These are phyloP conservation scores for Exophiala xenobiotica DNA, from an alignment of 2,329 filamentous ascomycete genomes.

Conservation along the genomic window DNA sequence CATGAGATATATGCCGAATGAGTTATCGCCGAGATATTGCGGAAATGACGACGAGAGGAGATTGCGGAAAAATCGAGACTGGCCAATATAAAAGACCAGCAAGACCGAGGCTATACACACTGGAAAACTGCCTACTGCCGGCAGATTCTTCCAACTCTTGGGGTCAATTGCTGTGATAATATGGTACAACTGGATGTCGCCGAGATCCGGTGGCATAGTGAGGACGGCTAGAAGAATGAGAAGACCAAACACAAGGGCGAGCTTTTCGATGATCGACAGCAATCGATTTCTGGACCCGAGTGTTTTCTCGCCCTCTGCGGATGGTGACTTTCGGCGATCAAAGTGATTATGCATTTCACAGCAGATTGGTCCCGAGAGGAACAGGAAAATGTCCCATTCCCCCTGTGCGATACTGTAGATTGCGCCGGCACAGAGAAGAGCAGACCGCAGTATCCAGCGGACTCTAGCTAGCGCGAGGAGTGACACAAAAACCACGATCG, in stretches of 20 bases:
- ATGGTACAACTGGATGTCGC: not conserved
- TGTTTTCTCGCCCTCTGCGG: not conserved
- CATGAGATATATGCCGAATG: conserved; percentile 63
- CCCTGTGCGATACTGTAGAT: not conserved
- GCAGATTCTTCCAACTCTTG: not conserved
- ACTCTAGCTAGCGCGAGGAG: not conserved
- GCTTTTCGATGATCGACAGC: not conserved
- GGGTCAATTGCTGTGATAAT: not conserved
- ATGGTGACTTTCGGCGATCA: not conserved
- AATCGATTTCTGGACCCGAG: not conserved
- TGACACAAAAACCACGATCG: conserved; percentile 21
- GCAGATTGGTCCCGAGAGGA: not conserved
- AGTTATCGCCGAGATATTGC: conserved; percentile 63
- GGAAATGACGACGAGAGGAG: conserved; percentile 24
- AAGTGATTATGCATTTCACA: not conserved
- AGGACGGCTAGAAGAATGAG: not conserved
- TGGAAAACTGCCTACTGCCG: not conserved
- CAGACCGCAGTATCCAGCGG: not conserved
- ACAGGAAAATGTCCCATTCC: not conserved
- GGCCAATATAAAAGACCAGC: not conserved
- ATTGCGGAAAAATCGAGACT: not conserved
- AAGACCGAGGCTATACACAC: not conserved
- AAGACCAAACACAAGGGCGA: not conserved
- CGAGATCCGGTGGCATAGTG: not conserved
- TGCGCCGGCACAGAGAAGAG: not conserved